phyloP scores from a whole-genome alignment of 2,329 filamentous ascomycete genomes.

The Botrytis tulipae region DNA sequence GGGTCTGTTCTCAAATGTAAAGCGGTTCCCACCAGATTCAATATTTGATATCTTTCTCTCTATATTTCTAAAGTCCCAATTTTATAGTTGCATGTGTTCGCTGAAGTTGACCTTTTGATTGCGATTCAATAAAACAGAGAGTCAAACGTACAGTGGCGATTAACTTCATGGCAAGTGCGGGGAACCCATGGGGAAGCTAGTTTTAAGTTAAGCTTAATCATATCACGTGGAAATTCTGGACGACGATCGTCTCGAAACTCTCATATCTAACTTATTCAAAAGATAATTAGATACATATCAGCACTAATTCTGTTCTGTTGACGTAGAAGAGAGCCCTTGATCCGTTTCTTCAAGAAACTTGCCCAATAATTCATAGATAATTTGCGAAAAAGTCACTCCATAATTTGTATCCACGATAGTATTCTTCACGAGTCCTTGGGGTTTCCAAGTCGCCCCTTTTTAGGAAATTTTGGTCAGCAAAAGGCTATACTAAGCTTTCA shows the following conservation, averaged over 20 bases:
- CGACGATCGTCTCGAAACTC: neutral
- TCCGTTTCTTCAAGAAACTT: neutral
- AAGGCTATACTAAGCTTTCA: neutral
- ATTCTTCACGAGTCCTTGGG: constrained; percentile 14
- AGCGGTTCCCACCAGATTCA: too few relatives aligned
- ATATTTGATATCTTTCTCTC: too few relatives aligned
- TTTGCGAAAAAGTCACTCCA: constrained; percentile 11
- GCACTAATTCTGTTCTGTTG: neutral
- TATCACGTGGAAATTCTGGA: neutral
- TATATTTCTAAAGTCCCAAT: too few relatives aligned
- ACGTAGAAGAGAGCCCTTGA: neutral
- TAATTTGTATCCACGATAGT: constrained; percentile 20
- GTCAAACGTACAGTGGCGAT: too few relatives aligned
- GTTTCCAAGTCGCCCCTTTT: constrained; percentile 8
- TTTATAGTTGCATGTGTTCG: too few relatives aligned
- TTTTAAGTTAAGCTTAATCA: neutral
- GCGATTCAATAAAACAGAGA: too few relatives aligned
- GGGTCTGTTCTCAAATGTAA: too few relatives aligned
- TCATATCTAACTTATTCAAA: neutral
- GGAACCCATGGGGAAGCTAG: neutral
- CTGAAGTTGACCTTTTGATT: too few relatives aligned
- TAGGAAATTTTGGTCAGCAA: neutral
- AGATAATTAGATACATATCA: neutral
- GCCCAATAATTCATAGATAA: neutral
- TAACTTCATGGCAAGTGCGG: too few relatives aligned